Base-by-base conservation (phyloP, 352 stramenopile species). In the Globisporangium sylvaticum region DNA sequence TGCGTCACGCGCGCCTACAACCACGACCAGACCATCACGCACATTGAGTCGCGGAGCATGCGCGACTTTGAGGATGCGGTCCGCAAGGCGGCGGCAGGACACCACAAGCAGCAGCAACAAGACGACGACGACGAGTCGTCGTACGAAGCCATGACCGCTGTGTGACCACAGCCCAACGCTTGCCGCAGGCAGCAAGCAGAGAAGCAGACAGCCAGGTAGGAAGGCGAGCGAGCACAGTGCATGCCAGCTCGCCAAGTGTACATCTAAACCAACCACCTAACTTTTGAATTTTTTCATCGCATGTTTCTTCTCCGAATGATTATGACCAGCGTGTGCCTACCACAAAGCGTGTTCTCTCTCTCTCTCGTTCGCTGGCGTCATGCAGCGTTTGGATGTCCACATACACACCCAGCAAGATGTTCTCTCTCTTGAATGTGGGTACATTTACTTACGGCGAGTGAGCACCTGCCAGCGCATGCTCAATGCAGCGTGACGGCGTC, bases 1-100 rank as follows among this genome's bases (percentile, higher is more conserved):
- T 79, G 83, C 44, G 82, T 94, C 66, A 87, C 85, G 31, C 83
- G 85, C 37, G 77, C 78, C 27, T 94, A 81, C 76, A 91, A 94
- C 64, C 83, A 94, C 71, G 73, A 88, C 42, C 77, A 77, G 37
- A 79, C 75, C 12, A 80, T 91, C 46, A 74, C 80, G 63, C 72
- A 84, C 64, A 89, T 87, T n/a, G 78, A 91, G 63, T 94, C 85
- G 53, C 77, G 79, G 54, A 94, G 83, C 59, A 89, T 91, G 81
- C 80, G 79, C 42, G 85, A 91, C 71, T 91, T 91, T 75, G 80
- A 93, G 42, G 75, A 75, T 34, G 75, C 77, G 50, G 67, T 80
- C 58, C 70, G 70, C 39, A 88, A 81, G 59, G 72, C 52, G 64
- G 42, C 15, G 15, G 39, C 46, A 29, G 37, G n/a, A 70, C 29